Base-by-base conservation (phyloP, 352 stramenopile species). In the Globisporangium rhizosaccharum region DNA sequence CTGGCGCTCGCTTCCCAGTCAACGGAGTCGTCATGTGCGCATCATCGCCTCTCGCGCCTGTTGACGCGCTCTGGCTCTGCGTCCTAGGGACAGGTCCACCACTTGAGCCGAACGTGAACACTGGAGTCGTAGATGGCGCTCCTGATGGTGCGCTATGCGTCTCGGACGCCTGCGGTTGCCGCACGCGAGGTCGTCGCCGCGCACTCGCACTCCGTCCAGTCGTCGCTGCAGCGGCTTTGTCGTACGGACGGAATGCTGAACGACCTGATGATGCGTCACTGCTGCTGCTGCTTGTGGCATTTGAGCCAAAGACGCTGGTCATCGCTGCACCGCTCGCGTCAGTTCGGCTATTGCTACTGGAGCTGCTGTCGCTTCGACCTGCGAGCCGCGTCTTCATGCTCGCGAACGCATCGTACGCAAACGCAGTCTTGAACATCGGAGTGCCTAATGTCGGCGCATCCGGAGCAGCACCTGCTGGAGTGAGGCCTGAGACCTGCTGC, bases 391-490 rank as follows among this genome's bases (percentile, higher is more conserved):
- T 52, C 33, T 61, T 60, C 59, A 65, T 61, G 25, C 56, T 60
- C 37, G 44, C 53, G 44, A 61, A 65, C 30, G 59, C 59, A 48
- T 60, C 53, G n/a, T 61, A 54, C 12, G 59, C 59, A 42, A 65
- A 44, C 15, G 52, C 30, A 8, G 59, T 65, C 59, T 61, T 56
- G 25, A 65, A 65, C 25, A 36, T 14, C 14, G 52, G 42, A 37
- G 1, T 30, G 1, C 18, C 17, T 33, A 18, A 4, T 2, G 14
- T 41, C 23, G 36, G 30, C 26, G 48, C 45, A 7, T 17, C 33
- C 47, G 51, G 45, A 20, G 37, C 15, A 47, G 42, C 23, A 23
- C 23, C 23, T 23, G 0, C 23, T 23, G 23, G 4, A 33, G 28
- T 6, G 28, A 33, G 2, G 42, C n/a, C 14, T 23, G 42, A 9